Conservation (phyloP, 2,329 filamentous ascomycete species). For the Penicillium verrucosum region DNA sequence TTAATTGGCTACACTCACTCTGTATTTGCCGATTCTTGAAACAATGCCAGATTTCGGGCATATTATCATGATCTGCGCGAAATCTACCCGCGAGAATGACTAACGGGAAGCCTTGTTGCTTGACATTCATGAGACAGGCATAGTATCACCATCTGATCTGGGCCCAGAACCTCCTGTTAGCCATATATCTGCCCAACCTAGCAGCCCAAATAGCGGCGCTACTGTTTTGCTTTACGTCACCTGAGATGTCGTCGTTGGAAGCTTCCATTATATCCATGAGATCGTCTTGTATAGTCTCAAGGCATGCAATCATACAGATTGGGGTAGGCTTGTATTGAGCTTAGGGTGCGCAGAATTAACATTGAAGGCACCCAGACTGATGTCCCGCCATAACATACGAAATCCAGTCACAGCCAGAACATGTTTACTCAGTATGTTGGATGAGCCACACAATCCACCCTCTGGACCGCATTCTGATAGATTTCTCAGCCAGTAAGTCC, state of each 20-base stretch:
- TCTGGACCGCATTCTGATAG: not conserved
- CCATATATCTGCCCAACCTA: not conserved
- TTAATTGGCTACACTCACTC: not conserved
- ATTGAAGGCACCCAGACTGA: not conserved
- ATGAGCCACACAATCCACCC: too few relatives aligned
- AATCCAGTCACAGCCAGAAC: not conserved
- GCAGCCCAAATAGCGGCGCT: not conserved
- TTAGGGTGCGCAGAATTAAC: not conserved
- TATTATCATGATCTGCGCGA: not conserved
- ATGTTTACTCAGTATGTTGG: not conserved
- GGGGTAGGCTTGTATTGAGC: not conserved
- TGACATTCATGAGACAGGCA: not conserved
- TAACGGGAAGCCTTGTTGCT: not conserved
- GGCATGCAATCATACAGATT: not conserved
- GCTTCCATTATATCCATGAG: not conserved
- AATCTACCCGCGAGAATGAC: not conserved
- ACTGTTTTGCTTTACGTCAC: not conserved
- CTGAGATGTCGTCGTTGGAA: not conserved
- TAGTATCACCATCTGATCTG: too few relatives aligned
- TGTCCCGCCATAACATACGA: too few relatives aligned
- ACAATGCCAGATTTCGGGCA: not conserved
- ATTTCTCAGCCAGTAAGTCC: not conserved
- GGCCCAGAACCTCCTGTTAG: not conserved
- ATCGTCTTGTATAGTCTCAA: too few relatives aligned
- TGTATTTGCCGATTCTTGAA: not conserved